Percentiles rank a stretch among this genome's conserved stretches.
Evolutionary conservation across 305 asterid species (phyloP).

Genomic region (Fraxinus latifolia): DNA sequence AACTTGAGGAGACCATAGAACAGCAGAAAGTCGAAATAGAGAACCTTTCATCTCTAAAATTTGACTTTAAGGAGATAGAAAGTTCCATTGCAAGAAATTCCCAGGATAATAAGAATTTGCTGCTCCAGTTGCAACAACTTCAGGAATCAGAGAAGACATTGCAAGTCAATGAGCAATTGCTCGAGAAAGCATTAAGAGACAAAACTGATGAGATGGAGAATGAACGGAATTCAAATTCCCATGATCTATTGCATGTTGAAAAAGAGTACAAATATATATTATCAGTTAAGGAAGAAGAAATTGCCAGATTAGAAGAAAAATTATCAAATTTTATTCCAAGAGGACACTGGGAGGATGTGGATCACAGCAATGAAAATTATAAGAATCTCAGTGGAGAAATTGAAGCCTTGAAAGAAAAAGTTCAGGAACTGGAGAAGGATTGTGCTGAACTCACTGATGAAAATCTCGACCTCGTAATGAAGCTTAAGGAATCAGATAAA

Average conservation of each 20-base stretch:
- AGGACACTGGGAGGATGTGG: conserved; percentile 23
- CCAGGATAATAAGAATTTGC: conserved; percentile 34
- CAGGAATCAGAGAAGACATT: conserved; percentile 55
- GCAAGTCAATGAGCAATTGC: conserved; percentile 37
- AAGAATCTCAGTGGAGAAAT: conserved; percentile 41
- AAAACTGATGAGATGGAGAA: conserved; percentile 47
- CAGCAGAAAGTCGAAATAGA: conserved; percentile 68
- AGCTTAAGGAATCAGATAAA: conserved; percentile 59
- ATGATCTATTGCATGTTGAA: conserved; percentile 35
- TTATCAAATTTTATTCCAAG: conserved; percentile 21
- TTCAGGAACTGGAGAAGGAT: conserved; percentile 72
- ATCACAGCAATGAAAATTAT: conserved; percentile 21
- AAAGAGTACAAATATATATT: conserved; percentile 38
- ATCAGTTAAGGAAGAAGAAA: conserved; percentile 50
- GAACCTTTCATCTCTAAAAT: conserved; percentile 44
- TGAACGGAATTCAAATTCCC: conserved; percentile 36
- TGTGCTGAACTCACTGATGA: conserved; percentile 85
- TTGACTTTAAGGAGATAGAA: conserved; percentile 26
- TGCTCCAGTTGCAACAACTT: conserved; percentile 36
- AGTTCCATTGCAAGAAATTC: conserved; percentile 27
- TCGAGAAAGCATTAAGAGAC: conserved; percentile 39
- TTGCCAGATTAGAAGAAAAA: conserved; percentile 40
- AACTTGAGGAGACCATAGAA: conserved; percentile 72
- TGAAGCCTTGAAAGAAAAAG: conserved; percentile 54
- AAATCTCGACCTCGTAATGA: conserved; percentile 67